phyloP scores from a whole-genome alignment of 192 early-diverging fungal genomes.

The Obelidium mucronatum region DNA sequence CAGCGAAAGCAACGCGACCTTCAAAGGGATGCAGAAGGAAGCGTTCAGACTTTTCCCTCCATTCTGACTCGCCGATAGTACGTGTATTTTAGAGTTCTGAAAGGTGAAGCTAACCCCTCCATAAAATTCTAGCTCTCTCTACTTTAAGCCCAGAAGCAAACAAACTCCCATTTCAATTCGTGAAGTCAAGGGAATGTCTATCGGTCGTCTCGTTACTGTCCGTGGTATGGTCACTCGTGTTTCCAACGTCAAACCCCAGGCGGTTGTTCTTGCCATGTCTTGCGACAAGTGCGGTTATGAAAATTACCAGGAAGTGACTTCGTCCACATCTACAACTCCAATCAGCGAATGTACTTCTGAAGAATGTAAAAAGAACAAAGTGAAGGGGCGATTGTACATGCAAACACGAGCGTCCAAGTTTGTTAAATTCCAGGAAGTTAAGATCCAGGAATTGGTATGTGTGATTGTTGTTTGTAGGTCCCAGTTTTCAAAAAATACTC shows the following conservation, averaged over 20 bases:
- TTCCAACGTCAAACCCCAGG: slow-evolving; percentile 90
- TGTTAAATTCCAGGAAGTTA: slow-evolving; percentile 94
- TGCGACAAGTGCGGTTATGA: slow-evolving; percentile 96
- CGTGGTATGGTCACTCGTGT: slow-evolving; percentile 94
- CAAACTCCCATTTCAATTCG: slow-evolving; percentile 80
- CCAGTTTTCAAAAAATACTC: not conserved
- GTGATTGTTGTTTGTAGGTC: not conserved
- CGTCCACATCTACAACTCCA: slow-evolving; percentile 66
- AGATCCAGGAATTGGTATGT: slow-evolving; percentile 89
- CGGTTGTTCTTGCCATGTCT: slow-evolving; percentile 84
- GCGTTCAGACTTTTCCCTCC: slow-evolving; percentile 71
- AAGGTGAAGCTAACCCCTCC: not conserved
- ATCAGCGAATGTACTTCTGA: slow-evolving; percentile 81
- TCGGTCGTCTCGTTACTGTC: slow-evolving; percentile 89
- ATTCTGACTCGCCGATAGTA: slow-evolving; percentile 88
- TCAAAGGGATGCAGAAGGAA: slow-evolving; percentile 34
- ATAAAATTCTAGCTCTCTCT: slow-evolving; percentile 66
- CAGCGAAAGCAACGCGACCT: slow-evolving; percentile 74
- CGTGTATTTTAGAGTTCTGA: slow-evolving; percentile 37
- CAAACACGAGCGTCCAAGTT: slow-evolving; percentile 94
- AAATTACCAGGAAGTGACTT: slow-evolving; percentile 89
- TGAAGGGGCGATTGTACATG: slow-evolving; percentile 84
- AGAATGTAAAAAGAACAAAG: slow-evolving; percentile 80
- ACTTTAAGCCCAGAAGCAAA: slow-evolving; percentile 76
- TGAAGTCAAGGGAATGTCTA: slow-evolving; percentile 76